A percentile compares a stretch with the other conserved stretches of the same genome.
These are phyloP conservation scores for Hysterium pulicare DNA, from an alignment of 2,329 filamentous ascomycete genomes.

Conservation along the genomic window DNA sequence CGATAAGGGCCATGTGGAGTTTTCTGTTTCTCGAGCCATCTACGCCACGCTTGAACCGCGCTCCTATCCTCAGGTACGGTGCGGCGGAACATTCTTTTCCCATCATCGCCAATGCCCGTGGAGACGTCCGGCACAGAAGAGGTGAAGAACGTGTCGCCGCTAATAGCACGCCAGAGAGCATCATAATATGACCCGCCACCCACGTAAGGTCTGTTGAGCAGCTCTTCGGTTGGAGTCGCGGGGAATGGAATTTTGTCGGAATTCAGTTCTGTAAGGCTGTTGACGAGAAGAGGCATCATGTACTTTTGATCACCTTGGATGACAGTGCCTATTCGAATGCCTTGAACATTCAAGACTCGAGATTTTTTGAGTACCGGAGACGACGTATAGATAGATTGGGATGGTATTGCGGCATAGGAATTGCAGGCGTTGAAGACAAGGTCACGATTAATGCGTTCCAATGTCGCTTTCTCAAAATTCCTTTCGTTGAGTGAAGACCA, in stretches of 20 bases:
- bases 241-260: background rate
- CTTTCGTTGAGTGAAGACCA: slow-evolving; percentile 5
- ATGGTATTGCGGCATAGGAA: background rate
- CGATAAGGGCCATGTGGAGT: background rate
- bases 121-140: background rate
- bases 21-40: slow-evolving; percentile 2
- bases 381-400: slow-evolving; percentile 1
- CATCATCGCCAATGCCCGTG: background rate
- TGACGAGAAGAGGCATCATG: background rate
- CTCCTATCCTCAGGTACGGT: slow-evolving; percentile 1
- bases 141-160: slow-evolving; percentile 4
- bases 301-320: too few species aligned
- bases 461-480: background rate
- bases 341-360: slow-evolving; percentile 3
- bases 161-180: slow-evolving; percentile 7
- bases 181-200: slow-evolving; percentile 3
- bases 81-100: slow-evolving; percentile 6
- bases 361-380: slow-evolving; percentile 1
- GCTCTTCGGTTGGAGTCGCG: background rate
- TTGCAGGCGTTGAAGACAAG: slow-evolving; percentile 5
- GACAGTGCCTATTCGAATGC: slow-evolving; percentile 1
- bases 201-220: background rate
- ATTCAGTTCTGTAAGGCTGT: background rate
- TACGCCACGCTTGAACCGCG: slow-evolving; percentile 7
- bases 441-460: slow-evolving; percentile 6